These are phyloP conservation scores for Scutellaria baicalensis DNA, from an alignment of 257 asterid genomes.

Conservation along the genomic window DNA sequence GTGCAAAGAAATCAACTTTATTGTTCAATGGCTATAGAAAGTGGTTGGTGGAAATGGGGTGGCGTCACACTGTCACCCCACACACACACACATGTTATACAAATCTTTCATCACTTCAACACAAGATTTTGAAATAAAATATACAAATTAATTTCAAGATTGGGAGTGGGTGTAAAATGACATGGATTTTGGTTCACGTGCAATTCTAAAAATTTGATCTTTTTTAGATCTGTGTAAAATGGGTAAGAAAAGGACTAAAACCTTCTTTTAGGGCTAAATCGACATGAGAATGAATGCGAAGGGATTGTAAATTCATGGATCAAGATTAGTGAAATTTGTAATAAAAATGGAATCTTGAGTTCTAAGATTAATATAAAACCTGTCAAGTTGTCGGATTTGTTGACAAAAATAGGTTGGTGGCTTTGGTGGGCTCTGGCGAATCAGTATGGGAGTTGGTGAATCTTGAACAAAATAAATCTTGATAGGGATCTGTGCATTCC, in stretches of 20 bases:
- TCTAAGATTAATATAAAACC: background rate
- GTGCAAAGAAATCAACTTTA: background rate
- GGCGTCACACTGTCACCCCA: slow-evolving; percentile 17
- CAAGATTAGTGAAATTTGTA: slow-evolving; percentile 11
- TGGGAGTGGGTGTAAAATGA: slow-evolving; percentile 29
- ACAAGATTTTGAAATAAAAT: background rate
- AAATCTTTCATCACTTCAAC: background rate
- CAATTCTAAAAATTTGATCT: background rate
- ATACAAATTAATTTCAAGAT: slow-evolving; percentile 21
- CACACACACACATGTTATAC: too few species aligned
- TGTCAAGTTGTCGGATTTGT: too few species aligned
- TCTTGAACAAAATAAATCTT: slow-evolving; percentile 1
- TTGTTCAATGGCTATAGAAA: slow-evolving; percentile 21
- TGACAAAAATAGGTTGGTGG: background rate
- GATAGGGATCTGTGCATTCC: background rate
- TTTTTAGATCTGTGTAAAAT: background rate
- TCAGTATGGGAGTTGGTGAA: slow-evolving; percentile 12
- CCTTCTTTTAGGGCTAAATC: background rate
- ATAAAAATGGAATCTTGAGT: background rate
- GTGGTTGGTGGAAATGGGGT: slow-evolving; percentile 46
- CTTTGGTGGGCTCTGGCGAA: background rate
- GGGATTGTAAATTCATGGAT: slow-evolving; percentile 57
- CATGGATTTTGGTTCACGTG: slow-evolving; percentile 22
- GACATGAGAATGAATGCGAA: slow-evolving; percentile 22
- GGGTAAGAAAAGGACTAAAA: background rate